Evolutionary conservation across 2,329 filamentous ascomycete species (phyloP).

Genomic region (Fonsecaea monophora): DNA sequence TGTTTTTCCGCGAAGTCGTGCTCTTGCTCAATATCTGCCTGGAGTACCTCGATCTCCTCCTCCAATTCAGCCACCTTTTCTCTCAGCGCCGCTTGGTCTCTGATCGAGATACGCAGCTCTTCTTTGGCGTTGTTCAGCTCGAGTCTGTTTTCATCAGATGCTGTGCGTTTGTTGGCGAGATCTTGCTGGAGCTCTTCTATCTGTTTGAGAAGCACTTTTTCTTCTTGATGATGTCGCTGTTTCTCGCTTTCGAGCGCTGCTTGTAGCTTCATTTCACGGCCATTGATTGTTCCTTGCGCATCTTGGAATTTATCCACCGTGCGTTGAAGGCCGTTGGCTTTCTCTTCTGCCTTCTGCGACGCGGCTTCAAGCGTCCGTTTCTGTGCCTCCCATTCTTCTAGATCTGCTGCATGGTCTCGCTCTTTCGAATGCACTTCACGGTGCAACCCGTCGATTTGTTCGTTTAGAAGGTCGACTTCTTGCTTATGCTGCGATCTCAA

Average conservation of each 20-base stretch:
- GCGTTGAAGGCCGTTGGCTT: slow-evolving; percentile 70
- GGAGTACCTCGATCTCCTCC: slow-evolving; percentile 77
- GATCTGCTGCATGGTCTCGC: slow-evolving; percentile 72
- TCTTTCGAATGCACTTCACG: slow-evolving; percentile 73
- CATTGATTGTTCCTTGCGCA: slow-evolving; percentile 69
- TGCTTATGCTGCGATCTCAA: slow-evolving; percentile 62
- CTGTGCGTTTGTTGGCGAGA: slow-evolving; percentile 69
- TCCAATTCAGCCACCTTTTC: slow-evolving; percentile 73
- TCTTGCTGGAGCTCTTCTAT: slow-evolving; percentile 76
- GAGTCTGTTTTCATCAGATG: slow-evolving; percentile 68
- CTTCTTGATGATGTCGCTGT: slow-evolving; percentile 74
- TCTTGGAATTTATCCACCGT: slow-evolving; percentile 74
- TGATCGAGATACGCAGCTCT: slow-evolving; percentile 71
- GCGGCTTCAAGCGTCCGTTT: slow-evolving; percentile 70
- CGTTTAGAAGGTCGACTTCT: slow-evolving; percentile 62
- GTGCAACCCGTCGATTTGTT: slow-evolving; percentile 67
- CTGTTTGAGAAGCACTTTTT: slow-evolving; percentile 73
- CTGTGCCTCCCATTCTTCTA: slow-evolving; percentile 74
- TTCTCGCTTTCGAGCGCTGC: slow-evolving; percentile 73
- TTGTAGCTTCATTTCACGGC: slow-evolving; percentile 71
- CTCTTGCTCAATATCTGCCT: slow-evolving; percentile 70
- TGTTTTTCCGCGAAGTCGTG: slow-evolving; percentile 65
- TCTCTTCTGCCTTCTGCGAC: slow-evolving; percentile 70
- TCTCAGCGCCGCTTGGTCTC: slow-evolving; percentile 66
- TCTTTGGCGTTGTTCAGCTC: slow-evolving; percentile 72